Evolutionary conservation across 2,329 filamentous ascomycete genomes (phyloP), one percentile per base, ranked within the genome.

Genomic region (Apiospora marii): DNA sequence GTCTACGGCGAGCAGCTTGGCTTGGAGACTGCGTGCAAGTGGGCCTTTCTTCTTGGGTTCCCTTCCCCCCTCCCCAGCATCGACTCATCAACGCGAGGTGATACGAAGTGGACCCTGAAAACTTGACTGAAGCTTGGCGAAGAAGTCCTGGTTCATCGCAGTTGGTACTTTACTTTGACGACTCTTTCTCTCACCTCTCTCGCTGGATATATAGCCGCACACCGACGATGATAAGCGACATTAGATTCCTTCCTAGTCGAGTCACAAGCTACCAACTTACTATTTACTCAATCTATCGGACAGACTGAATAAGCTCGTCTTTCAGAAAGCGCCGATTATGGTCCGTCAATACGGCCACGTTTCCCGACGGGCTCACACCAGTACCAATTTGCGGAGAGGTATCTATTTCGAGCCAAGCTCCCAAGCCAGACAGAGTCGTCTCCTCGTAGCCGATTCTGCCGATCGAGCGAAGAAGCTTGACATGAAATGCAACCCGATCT

Each of bases 381-480:
- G 37, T 30, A 30, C 22, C 30, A 37, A n/a, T 41, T 64, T 64
- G 58, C 58, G 58, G 58, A 64, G 58, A n/a, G 27, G 30, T 14
- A 24, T 64, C 58, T 64, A 64, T 41, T 41, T 41, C 34, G 58
- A 64, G 30, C 58, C 58, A 64, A 64, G 30, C 58, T 34, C 19
- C 58, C 58, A 64, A 64, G 30, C 58, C 58, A 64, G 22, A 34
- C 58, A 64, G 58, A 41, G 58, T 64, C 34, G 58, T 64, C 34
- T 41, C 34, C 16, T 64, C 48, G 67, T 49, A 49, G 67, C 67
- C 67, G 58, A 67, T 37, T 64, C 48, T 73, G 72, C 72, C 72
- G 72, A 73, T 71, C 69, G 58, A 48, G 24, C 30, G 46, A 64
- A 61, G 58, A 73, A 73, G 72, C 72, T 73, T 73, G 69, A 70